Evolutionary conservation across 108 stramenopile species (phyloP), one percentile per base, ranked within the genome.

Genomic region (Hondaea fermentalgiana): DNA sequence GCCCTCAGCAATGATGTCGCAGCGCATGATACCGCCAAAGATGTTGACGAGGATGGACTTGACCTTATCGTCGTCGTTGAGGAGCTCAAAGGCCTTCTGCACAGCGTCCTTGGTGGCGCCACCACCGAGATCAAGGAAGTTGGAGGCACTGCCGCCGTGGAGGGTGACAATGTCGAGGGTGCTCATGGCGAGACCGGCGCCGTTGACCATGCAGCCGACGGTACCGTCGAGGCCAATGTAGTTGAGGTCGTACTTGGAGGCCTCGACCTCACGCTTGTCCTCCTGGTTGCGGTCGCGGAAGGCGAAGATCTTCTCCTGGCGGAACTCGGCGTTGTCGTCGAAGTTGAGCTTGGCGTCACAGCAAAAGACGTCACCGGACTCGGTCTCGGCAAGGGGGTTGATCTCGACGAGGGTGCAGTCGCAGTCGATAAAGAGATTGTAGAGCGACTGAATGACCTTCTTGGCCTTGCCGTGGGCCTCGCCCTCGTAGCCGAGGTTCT

Each of bases 171-270:
- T 96, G 88, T 98, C 97, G 97, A 98, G 97, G 60, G 98, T 98
- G 72, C 94, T 87, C 98, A 98, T 98, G 91, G 98, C 98, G 44
- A 98, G 90, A 43, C 97, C 98, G 14, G 98, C 98, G 59, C 98
- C 98, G 90, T 98, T 98, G 58, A 98, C 98, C 98, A 98, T 98
- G 92, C 98, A 98, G 51, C 98, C 98, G 90, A 98, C 97, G 90
- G 92, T 95, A n/a, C 98, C 97, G 72, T 95, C 96, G 35, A 98
- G 92, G n/a, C 98, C 98, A 90, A 98, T 97, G 93, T 98, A 98
- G 91, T 98, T 97, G 83, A 98, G 91, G 92, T 96, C 97, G 87
- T 91, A 69, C 91, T 94, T 64, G 89, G 76, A 87, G 25, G 94
- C 95, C 90, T 94, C 95, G 25, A 95, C 96, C 91, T 97, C 96